phyloP scores from a whole-genome alignment of 805 yeast genomes.

The Candida piceae region DNA sequence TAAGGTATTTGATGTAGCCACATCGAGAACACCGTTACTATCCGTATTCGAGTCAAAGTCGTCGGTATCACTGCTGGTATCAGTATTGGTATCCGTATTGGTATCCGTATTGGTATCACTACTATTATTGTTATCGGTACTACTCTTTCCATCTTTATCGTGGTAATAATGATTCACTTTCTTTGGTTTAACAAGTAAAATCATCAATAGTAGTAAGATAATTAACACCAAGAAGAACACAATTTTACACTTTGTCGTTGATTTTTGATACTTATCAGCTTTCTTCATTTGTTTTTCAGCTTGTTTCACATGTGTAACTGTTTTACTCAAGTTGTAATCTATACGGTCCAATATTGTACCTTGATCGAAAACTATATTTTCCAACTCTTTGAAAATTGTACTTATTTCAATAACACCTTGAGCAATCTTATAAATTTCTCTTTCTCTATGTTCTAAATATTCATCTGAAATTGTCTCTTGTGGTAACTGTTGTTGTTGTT shows the following conservation, averaged over 20 bases:
- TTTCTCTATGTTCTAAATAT: slow-evolving; percentile 67
- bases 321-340: slow-evolving; percentile 81
- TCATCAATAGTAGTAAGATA: slow-evolving; percentile 64
- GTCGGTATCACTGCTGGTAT: slow-evolving; percentile 6
- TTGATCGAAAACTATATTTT: slow-evolving; percentile 87
- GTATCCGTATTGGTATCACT: background rate
- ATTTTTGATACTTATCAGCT: slow-evolving; percentile 78
- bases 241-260: slow-evolving; percentile 86
- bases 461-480: slow-evolving; percentile 35
- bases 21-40: too few relatives aligned
- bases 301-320: slow-evolving; percentile 67
- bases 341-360: slow-evolving; percentile 92
- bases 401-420: slow-evolving; percentile 92
- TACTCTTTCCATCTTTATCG: too few relatives aligned
- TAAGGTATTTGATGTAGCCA: too few relatives aligned
- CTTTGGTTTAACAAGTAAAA: slow-evolving; percentile 64
- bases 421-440: slow-evolving; percentile 85
- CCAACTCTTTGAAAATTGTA: slow-evolving; percentile 90
- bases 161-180: slow-evolving; percentile 27
- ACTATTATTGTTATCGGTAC: slow-evolving; percentile 1
- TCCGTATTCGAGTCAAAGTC: too few relatives aligned
- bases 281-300: slow-evolving; percentile 74
- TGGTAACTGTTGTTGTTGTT: slow-evolving; percentile 23
- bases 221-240: slow-evolving; percentile 68
- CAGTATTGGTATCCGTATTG: background rate